Percentiles rank a stretch among this genome's conserved stretches.
Conservation (phyloP, 495 filamentous ascomycete species). For the Aspergillus sparsus region DNA sequence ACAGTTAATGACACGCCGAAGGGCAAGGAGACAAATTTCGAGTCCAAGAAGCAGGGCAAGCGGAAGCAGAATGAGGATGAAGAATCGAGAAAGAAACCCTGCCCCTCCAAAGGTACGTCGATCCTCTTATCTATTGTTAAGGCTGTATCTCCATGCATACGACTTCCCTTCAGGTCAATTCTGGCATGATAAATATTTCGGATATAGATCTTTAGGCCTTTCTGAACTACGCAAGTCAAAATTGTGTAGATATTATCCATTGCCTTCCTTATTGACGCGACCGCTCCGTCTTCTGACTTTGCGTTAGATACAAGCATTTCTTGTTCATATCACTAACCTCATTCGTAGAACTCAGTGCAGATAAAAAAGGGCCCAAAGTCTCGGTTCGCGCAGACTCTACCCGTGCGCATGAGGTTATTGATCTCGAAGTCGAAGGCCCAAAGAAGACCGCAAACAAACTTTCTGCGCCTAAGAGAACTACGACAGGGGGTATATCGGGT, state of each 20-base stretch:
- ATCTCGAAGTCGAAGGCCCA: not conserved
- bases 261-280: not conserved
- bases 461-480: not conserved
- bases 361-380: not conserved
- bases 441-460: not conserved
- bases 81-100: not conserved
- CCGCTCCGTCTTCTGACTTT: no score
- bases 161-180: no score
- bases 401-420: not conserved
- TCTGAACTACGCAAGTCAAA: not conserved
- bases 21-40: not conserved
- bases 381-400: not conserved
- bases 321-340: not conserved
- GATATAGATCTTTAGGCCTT: not conserved
- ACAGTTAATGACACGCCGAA: not conserved
- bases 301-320: no score
- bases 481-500: not conserved
- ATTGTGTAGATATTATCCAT: not conserved
- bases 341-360: not conserved
- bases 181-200: not conserved
- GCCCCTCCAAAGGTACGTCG: not conserved
- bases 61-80: slow-evolving; percentile 15
- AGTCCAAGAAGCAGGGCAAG: slow-evolving; percentile 23
- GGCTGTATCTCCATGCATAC: no score
- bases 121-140: not conserved